phyloP scores from a whole-genome alignment of 2,329 filamentous ascomycete genomes.

The Alternaria longipes region DNA sequence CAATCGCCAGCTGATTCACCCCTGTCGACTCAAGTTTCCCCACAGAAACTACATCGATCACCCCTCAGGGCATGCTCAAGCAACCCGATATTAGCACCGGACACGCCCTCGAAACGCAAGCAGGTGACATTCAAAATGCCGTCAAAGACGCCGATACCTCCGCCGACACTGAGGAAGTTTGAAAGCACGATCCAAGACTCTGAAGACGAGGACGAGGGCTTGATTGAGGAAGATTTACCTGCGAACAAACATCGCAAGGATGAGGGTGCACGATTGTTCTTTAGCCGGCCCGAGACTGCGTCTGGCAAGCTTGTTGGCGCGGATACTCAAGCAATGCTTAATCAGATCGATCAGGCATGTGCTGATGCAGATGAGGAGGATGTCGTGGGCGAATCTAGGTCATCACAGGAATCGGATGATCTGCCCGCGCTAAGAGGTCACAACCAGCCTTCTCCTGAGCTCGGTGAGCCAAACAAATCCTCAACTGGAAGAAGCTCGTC shows the following conservation, averaged over 20 bases:
- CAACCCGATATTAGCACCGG: slow-evolving; percentile 19
- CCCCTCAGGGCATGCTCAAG: slow-evolving; percentile 27
- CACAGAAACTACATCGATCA: slow-evolving; percentile 25
- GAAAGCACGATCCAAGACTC: slow-evolving; percentile 44
- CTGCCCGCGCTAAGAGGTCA: neutral
- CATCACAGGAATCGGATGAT: slow-evolving; percentile 21
- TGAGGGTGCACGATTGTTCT: slow-evolving; percentile 13
- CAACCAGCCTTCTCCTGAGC: slow-evolving; percentile 28
- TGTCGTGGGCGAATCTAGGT: neutral
- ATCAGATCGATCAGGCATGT: slow-evolving; percentile 40
- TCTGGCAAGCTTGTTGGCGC: slow-evolving; percentile 23
- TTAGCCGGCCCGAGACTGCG: neutral
- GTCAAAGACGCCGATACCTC: slow-evolving; percentile 18
- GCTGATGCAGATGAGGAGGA: slow-evolving; percentile 20
- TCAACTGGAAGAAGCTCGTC: neutral
- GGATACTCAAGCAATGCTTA: slow-evolving; percentile 40
- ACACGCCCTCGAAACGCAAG: slow-evolving; percentile 44
- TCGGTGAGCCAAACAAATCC: slow-evolving; percentile 24
- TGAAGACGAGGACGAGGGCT: slow-evolving; percentile 43
- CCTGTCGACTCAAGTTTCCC: slow-evolving; percentile 39
- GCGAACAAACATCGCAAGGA: slow-evolving; percentile 7
- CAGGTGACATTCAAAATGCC: slow-evolving; percentile 39
- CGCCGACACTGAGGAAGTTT: slow-evolving; percentile 35
- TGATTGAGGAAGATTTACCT: slow-evolving; percentile 29
- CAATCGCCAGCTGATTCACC: slow-evolving; percentile 46